A percentile compares a stretch with the other conserved stretches of the same genome.
Conservation (phyloP, 305 asterid species). For the Petunia hybrid region DNA sequence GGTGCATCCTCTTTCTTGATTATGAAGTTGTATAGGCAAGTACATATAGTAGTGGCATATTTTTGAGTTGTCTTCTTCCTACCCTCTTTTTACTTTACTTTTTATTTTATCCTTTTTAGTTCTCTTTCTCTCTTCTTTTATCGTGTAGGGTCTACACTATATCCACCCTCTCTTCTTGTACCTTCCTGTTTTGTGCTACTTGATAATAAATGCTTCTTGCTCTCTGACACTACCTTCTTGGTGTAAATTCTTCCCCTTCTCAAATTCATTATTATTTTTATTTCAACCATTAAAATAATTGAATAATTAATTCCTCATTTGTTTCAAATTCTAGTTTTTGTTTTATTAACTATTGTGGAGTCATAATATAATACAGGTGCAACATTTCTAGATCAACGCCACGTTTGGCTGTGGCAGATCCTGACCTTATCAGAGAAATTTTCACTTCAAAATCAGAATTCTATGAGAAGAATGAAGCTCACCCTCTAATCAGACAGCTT, state of each 20-base stretch:
- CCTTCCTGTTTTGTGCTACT: constrained; percentile 18
- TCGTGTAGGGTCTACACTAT: constrained; percentile 46
- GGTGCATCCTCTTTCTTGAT: constrained; percentile 40
- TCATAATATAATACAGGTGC: constrained; percentile 37
- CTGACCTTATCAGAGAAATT: constrained; percentile 55
- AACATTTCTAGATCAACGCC: constrained; percentile 54
- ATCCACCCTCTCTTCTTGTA: neutral
- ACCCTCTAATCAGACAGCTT: constrained; percentile 53
- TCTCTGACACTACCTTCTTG: constrained; percentile 13
- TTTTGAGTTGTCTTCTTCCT: constrained; percentile 42
- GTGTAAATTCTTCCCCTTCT: neutral
- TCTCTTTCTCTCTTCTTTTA: neutral
- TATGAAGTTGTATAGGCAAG: constrained; percentile 32
- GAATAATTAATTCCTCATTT: neutral
- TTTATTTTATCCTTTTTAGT: constrained; percentile 7
- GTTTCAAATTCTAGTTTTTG: too few species aligned
- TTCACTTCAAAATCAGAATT: constrained; percentile 53
- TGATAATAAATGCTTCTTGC: constrained; percentile 26
- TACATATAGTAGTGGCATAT: constrained; percentile 39
- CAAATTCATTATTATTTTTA: too few species aligned
- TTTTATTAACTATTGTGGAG: neutral
- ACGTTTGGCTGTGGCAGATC: constrained; percentile 57
- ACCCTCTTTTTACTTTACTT: constrained; percentile 32
- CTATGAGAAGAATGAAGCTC: constrained; percentile 57
- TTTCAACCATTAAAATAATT: too few species aligned